Percentiles rank a stretch among this genome's conserved stretches.
phyloP scores from a whole-genome alignment of 441 rosid genomes.

The Euphorbia schlechtendalii region DNA sequence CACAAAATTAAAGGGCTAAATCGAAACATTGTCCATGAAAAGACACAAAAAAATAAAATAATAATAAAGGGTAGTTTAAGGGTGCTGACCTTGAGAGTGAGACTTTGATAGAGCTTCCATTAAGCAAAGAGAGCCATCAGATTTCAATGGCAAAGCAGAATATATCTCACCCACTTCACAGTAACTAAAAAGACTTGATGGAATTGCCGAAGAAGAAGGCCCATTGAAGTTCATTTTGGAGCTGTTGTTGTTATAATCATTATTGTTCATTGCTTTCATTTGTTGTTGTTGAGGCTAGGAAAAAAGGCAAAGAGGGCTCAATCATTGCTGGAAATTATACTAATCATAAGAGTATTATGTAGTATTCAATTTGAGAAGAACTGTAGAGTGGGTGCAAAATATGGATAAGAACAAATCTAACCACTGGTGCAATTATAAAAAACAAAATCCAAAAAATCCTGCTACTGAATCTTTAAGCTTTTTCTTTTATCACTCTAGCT shows the following conservation, averaged over 20 bases:
- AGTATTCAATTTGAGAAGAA: neutral
- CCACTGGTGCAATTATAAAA: slow-evolving; percentile 21
- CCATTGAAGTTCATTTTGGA: too few relatives aligned
- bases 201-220: slow-evolving; percentile 23
- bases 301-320: too few relatives aligned
- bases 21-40: slow-evolving; percentile 18
- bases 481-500: slow-evolving; percentile 4
- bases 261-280: slow-evolving; percentile 61
- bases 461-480: slow-evolving; percentile 34
- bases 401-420: slow-evolving; percentile 27
- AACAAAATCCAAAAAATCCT: slow-evolving; percentile 30
- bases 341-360: slow-evolving; percentile 22
- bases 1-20: neutral
- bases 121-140: slow-evolving; percentile 93
- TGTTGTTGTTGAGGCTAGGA: slow-evolving; percentile 20
- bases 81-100: slow-evolving; percentile 38
- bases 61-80: neutral
- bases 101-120: slow-evolving; percentile 87
- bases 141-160: slow-evolving; percentile 82
- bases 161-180: slow-evolving; percentile 33
- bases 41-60: slow-evolving; percentile 7
- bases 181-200: slow-evolving; percentile 23
- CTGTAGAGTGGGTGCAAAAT: slow-evolving; percentile 26
- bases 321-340: slow-evolving; percentile 59
- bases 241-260: slow-evolving; percentile 17